Evolutionary conservation across 2,329 filamentous ascomycete genomes (phyloP).

Genomic region (Sclerotinia borealis): DNA sequence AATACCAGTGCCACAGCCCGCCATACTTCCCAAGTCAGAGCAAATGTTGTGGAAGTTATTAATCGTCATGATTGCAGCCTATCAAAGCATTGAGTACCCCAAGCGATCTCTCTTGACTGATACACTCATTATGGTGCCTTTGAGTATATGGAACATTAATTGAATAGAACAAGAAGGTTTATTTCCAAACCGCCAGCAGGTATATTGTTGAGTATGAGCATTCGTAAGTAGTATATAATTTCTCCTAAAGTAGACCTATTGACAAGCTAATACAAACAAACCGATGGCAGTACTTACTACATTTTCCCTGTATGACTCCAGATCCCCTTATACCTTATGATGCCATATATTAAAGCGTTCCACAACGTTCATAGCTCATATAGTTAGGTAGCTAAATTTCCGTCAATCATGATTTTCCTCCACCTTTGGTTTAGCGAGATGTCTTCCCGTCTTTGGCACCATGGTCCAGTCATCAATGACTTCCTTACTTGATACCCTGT

Average conservation of each 20-base stretch:
- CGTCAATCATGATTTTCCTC: not conserved
- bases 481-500: no score
- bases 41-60: not conserved
- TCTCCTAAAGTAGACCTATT: not conserved
- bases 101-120: no score
- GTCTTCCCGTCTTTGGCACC: not conserved
- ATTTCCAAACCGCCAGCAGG: no score
- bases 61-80: not conserved
- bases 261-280: not conserved
- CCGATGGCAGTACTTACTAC: not conserved
- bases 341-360: constrained; percentile 1
- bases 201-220: not conserved
- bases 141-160: no score
- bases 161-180: not conserved
- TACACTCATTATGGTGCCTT: no score
- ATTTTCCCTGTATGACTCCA: not conserved
- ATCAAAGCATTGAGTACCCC: no score
- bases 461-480: not conserved
- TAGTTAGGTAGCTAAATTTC: not conserved
- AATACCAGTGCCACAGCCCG: not conserved
- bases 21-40: not conserved
- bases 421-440: not conserved
- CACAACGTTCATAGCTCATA: not conserved
- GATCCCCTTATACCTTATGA: not conserved
- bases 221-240: not conserved